Base-by-base conservation (phyloP, 768 basidiomycete species). In the Boletellus ananas region DNA sequence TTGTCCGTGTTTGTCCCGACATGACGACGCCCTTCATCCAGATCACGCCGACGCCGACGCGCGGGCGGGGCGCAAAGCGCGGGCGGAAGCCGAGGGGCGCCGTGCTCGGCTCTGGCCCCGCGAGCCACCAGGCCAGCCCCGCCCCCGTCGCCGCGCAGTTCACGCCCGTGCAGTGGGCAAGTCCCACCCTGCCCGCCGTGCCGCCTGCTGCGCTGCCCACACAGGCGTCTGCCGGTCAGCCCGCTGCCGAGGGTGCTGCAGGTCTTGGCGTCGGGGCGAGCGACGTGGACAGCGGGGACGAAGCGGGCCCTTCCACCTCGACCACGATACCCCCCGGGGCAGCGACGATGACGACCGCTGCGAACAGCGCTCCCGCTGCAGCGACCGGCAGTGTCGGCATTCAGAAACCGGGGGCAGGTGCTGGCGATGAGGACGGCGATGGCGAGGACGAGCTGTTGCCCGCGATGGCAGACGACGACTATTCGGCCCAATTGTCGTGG, bases 401-500 rank as follows among this genome's bases (percentile, higher is more conserved):
- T 40, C 39, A 47, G 18, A 69, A 61, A 37, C 21, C 31, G 25
- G 62, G 50, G 1, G 18, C 52, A 1, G 42, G 44, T 16, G 54
- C 41, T 9, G 64, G 51, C 34, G 62, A 74, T 31, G 79, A 77
- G 42, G 78, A 85, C n/a, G 87, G 70, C 0, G 89, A 85, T 50
- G 87, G 78, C 10, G 88, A 90, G 43, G 89, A 91, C 50, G 87
- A 91, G 56, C 64, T 88, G 37, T 63, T 90, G 31, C 87, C 87
- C 38, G 87, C 85, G 8, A 90, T 91, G 89, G 89, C 88, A 2
- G 90, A 92, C 53, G 90, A 91, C 54, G 90, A 91, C 55, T 91
- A 90, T 65, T 89, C 88, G 11, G 86, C 87, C 2, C 90, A 90
- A 58, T 64, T 85, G 47, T 84, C 84, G 4, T 90, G 83, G 81